Percentiles rank a stretch among this genome's conserved stretches.
phyloP scores from a whole-genome alignment of 306 rosid species.

The Crotalaria pallida region DNA sequence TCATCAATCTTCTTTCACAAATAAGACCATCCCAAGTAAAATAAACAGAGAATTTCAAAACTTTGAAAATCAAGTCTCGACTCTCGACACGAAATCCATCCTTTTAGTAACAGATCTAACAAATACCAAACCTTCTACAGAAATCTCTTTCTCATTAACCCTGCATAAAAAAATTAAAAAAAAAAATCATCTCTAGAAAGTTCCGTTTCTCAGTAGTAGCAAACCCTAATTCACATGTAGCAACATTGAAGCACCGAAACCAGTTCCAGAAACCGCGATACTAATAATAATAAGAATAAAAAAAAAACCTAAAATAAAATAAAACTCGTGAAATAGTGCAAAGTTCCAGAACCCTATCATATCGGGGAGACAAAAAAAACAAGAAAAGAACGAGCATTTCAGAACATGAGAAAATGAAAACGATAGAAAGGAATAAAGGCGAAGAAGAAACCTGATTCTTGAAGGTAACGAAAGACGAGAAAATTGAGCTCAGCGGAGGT shows the following conservation, averaged over 20 bases:
- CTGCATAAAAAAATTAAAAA: not conserved
- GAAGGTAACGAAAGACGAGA: constrained; percentile 86
- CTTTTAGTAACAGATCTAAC: constrained; percentile 23
- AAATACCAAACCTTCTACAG: no score
- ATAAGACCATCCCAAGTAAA: not conserved
- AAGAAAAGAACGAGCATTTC: not conserved
- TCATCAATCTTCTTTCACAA: no score
- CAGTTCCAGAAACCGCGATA: constrained; percentile 4
- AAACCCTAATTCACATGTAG: constrained; percentile 27
- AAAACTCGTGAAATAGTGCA: not conserved
- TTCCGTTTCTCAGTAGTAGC: not conserved
- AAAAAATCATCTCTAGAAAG: not conserved
- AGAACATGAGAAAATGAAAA: not conserved
- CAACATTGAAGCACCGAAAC: not conserved
- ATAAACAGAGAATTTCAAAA: not conserved
- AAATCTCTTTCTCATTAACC: no score
- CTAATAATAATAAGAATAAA: no score
- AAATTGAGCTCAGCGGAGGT: constrained; percentile 84
- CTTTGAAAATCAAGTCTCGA: not conserved
- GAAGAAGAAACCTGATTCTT: constrained; percentile 69
- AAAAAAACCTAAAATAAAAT: no score
- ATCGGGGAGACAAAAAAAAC: not conserved
- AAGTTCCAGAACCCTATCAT: constrained; percentile 20
- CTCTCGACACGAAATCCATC: not conserved
- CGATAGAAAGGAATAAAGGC: not conserved